A percentile compares a stretch with the other conserved stretches of the same genome.
Evolutionary conservation across 2,329 filamentous ascomycete genomes (phyloP).

Genomic region (Claviceps africana): DNA sequence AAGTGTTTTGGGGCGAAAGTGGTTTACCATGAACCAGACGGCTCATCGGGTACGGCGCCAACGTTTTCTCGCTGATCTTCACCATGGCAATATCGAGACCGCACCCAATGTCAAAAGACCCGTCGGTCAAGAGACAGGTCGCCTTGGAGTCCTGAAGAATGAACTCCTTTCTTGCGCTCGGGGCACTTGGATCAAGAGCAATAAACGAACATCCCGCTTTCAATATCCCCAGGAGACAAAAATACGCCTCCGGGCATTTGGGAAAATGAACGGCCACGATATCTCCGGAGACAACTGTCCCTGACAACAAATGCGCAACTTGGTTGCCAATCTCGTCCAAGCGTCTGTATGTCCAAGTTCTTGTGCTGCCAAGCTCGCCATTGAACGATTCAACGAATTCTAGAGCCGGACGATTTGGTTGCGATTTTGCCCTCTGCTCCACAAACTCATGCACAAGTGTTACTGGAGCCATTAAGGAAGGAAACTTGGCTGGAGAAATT

Average conservation of each 20-base stretch:
- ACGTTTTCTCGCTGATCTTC: constrained; percentile 14
- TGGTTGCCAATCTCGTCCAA: constrained; percentile 58
- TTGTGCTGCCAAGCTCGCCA: constrained; percentile 28
- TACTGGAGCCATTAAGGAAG: constrained; percentile 42
- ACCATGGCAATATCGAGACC: background rate
- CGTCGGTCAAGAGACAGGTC: constrained; percentile 45
- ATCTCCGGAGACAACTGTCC: constrained; percentile 36
- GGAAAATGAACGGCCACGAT: constrained; percentile 70
- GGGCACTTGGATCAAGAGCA: constrained; percentile 63
- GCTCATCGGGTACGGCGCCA: constrained; percentile 14
- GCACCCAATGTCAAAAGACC: background rate
- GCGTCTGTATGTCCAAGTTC: constrained; percentile 60
- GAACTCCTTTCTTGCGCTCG: constrained; percentile 58
- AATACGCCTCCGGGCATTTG: constrained; percentile 73
- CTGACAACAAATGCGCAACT: constrained; percentile 50
- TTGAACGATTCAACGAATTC: constrained; percentile 56
- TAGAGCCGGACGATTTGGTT: constrained; percentile 52
- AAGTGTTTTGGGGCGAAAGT: constrained; percentile 39
- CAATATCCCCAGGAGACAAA: constrained; percentile 66
- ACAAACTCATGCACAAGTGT: constrained; percentile 65
- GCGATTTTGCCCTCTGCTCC: constrained; percentile 41
- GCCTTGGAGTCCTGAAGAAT: constrained; percentile 63
- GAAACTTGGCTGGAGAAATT: constrained; percentile 46
- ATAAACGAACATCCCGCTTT: constrained; percentile 74
- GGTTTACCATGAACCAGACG: constrained; percentile 1